phyloP scores from a whole-genome alignment of 2,329 filamentous ascomycete genomes.

The Pyricularia grisea region DNA sequence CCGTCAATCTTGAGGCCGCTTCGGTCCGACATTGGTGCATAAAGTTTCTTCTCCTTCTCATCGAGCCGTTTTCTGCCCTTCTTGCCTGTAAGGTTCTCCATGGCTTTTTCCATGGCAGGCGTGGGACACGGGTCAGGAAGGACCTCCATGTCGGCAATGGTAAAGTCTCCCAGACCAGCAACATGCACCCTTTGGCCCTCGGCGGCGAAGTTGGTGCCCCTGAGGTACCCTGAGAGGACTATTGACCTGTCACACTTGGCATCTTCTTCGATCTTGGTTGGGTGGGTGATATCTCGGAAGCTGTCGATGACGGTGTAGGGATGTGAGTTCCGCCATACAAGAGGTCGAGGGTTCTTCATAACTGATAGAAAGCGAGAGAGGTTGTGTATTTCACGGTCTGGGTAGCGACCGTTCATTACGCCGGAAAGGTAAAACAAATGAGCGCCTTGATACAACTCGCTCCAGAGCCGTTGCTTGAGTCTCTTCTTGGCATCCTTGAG shows the following conservation, averaged over 20 bases:
- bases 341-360: constrained; percentile 97
- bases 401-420: constrained; percentile 93
- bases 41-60: constrained; percentile 93
- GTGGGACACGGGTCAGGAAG: constrained; percentile 94
- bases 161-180: constrained; percentile 84
- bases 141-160: constrained; percentile 72
- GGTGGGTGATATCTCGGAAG: constrained; percentile 90
- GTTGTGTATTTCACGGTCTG: constrained; percentile 93
- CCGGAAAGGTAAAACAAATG: constrained; percentile 96
- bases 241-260: constrained; percentile 84
- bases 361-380: constrained; percentile 90
- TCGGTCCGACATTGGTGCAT: constrained; percentile 97
- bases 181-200: constrained; percentile 78
- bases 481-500: constrained; percentile 93
- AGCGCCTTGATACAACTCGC: constrained; percentile 90
- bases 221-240: constrained; percentile 84
- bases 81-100: constrained; percentile 78
- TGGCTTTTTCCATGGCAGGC: constrained; percentile 77
- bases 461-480: constrained; percentile 93
- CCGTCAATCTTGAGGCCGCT: constrained; percentile 94
- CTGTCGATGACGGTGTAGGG: constrained; percentile 90
- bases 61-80: constrained; percentile 71
- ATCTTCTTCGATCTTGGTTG: constrained; percentile 81
- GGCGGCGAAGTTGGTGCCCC: constrained; percentile 88
- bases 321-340: constrained; percentile 94